Evolutionary conservation across 2,329 filamentous ascomycete species (phyloP), one percentile per base, ranked within the genome.

Genomic region (Torrubiellomyces zombiae): DNA sequence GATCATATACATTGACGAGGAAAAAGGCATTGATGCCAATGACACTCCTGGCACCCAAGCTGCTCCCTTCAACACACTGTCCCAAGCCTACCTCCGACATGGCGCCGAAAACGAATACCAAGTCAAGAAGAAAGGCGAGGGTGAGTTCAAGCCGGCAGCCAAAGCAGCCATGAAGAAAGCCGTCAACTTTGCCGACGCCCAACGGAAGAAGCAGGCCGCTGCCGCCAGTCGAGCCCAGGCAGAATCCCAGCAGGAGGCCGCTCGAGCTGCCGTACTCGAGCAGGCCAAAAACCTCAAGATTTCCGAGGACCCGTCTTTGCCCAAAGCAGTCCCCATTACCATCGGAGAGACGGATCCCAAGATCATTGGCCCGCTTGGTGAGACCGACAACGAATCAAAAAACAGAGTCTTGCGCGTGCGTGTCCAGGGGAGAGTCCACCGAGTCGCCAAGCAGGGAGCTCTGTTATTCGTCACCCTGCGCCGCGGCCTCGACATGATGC

Each of bases 391-490:
- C 12, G 43, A 43, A 26, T 32, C 37, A 13, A 47, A 58, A 18
- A 56, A 55, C 32, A 67, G 69, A 49, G 81, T 79, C 34, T 74
- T 74, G 21, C 66, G 82, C 26, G 79, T 92, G 32, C 70, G 74
- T 39, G 78, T 92, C 15, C 68, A 75, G 35, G 83, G 85, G 29
- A 68, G 82, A 36, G 79, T 92, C 27, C 81, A 92, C 54, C 70
- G 80, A 30, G 57, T 85, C 48, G 68, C 81, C 32, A 63, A 67
- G 32, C 85, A 93, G 55, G 89, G 86, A 54, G 75, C 80, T 44
- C 68, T 81, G 35, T 74, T 82, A 28, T 94, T 93, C 53, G 63
- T 93, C 44, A 86, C 76, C n/a, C 58, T 93, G 34, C 64, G 74
- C 34, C 81, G 91, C 45, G 85, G 85, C 30, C 80, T 85, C 43